A percentile compares a stretch with the other conserved stretches of the same genome.
These are phyloP conservation scores for Arabis alpina DNA, from an alignment of 345 rosid species.

Conservation along the genomic window DNA sequence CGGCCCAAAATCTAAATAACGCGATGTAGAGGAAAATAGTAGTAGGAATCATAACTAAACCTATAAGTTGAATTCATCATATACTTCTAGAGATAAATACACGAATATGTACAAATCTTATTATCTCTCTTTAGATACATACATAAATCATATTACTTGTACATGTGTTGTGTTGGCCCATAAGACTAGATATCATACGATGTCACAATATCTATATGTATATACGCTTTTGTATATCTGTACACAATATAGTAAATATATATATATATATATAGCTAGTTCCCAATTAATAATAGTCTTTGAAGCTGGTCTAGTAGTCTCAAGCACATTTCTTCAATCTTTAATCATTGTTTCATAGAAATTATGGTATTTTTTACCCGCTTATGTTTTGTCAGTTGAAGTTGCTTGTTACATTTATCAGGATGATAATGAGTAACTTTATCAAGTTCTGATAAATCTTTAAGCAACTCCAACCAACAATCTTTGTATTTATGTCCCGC, in stretches of 20 bases:
- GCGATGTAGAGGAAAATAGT: too few species aligned
- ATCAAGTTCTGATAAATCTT: too few species aligned
- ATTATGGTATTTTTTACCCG: too few species aligned
- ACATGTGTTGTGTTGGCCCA: background rate
- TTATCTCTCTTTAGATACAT: too few species aligned
- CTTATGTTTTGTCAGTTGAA: background rate
- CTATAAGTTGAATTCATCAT: background rate
- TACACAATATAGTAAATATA: background rate
- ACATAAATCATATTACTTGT: background rate
- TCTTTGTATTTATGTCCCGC: too few species aligned
- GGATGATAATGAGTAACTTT: too few species aligned
- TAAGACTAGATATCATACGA: background rate
- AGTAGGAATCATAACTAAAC: too few species aligned
- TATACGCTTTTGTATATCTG: conserved; percentile 27
- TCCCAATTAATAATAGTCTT: too few species aligned
- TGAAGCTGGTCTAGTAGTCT: conserved; percentile 95
- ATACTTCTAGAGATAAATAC: background rate
- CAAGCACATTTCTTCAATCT: conserved; percentile 46
- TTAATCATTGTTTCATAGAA: background rate
- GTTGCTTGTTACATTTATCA: too few species aligned
- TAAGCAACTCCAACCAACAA: too few species aligned
- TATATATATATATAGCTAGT: too few species aligned
- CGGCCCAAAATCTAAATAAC: background rate
- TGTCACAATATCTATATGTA: background rate
- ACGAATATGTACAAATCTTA: too few species aligned